These are phyloP conservation scores for Tricladium varicosporioides DNA, from an alignment of 2,329 filamentous ascomycete genomes.

Conservation along the genomic window DNA sequence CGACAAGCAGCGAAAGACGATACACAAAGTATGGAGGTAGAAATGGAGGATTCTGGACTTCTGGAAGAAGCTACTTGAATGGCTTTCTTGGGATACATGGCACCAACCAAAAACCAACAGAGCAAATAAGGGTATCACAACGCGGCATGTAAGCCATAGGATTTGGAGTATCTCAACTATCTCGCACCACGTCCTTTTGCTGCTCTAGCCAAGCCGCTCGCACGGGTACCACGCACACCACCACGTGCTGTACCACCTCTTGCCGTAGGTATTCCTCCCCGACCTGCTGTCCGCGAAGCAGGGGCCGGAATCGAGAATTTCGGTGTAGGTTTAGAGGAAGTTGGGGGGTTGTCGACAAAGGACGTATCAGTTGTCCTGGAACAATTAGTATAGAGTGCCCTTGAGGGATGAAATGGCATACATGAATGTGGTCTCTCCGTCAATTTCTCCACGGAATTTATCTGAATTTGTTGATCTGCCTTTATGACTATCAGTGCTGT, in stretches of 20 bases:
- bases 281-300: conserved; percentile 28
- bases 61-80: conserved; percentile 26
- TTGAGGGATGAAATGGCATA: conserved; percentile 40
- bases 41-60: conserved; percentile 36
- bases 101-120: not conserved
- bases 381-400: conserved; percentile 14
- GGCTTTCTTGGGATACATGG: not conserved
- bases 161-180: conserved; percentile 21
- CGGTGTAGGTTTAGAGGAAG: conserved; percentile 49
- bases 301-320: conserved; percentile 37
- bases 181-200: conserved; percentile 30
- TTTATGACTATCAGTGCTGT: conserved; percentile 17
- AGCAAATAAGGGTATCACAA: not conserved
- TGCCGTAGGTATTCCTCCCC: conserved; percentile 28
- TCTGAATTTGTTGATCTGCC: conserved; percentile 37
- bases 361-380: conserved; percentile 83
- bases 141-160: not conserved
- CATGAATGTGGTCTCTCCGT: conserved; percentile 82
- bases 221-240: conserved; percentile 31
- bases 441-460: conserved; percentile 39
- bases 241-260: conserved; percentile 33
- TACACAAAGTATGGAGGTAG: conserved; percentile 40
- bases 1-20: conserved; percentile 35
- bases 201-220: conserved; percentile 35
- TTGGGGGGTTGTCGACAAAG: conserved; percentile 79